Evolutionary conservation across 2,329 filamentous ascomycete genomes (phyloP), one percentile per base, ranked within the genome.

Genomic region (Diatrype stigma): DNA sequence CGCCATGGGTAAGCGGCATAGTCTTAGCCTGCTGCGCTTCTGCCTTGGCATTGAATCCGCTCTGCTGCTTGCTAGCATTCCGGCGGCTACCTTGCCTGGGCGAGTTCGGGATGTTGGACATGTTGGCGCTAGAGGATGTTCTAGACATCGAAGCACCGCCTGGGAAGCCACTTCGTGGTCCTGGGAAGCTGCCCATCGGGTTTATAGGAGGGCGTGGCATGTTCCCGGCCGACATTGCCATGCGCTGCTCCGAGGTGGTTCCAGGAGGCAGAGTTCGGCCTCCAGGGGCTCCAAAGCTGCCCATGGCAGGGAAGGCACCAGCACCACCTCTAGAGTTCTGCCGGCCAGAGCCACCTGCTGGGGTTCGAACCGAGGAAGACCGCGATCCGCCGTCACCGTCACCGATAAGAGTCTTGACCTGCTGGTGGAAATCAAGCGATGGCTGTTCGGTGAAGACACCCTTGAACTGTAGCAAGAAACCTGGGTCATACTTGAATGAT

Each of bases 391-490:
- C 80, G 51, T 87, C 84, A 35, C 77, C 77, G 58, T 96, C 92
- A 51, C 93, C 93, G 59, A 99, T 85, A 70, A 76, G 87, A 79
- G 73, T 88, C 86, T 80, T 93, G 80, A 99, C 85, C 65, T 94
- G 92, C 58, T 86, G 80, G 66, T 95, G 89, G 83, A 96, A 99
- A 66, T 97, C 93, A 42, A 92, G 72, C 1, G 91, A 96, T 14
- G 94, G 94, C 74, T 96, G 95, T 77, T 99, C 94, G 56, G 90
- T 95, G 74, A 96, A 99, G 19, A 96, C 90, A 62, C 83, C 83
- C 74, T 96, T 90, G 79, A 99, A 99, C 67, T 99, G 94, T 28
- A 99, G 79, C 73, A 99, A 76, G 78, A 99, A 99, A 62, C 87
- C 86, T 63, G 92, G 89, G 73, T 97, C 91, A 71, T 99, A 99